Conservation (phyloP, 129 eudicot genomes). For the Helianthus annuus region DNA sequence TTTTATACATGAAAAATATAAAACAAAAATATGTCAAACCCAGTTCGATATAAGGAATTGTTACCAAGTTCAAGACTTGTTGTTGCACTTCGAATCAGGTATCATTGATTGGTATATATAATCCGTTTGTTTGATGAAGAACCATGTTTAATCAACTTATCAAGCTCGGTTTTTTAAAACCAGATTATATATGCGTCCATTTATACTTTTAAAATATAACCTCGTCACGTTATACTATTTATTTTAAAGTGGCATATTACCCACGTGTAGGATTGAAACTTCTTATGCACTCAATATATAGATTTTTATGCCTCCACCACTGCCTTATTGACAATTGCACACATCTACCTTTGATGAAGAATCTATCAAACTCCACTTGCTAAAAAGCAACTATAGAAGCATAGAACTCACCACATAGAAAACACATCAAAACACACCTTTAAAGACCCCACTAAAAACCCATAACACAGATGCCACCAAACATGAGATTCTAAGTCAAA, state of each 20-base stretch:
- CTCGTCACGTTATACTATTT: not conserved
- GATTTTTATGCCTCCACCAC: conserved; percentile 2
- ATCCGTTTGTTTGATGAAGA: not conserved
- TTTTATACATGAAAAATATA: no score
- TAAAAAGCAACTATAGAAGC: conserved; percentile 5
- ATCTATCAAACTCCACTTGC: conserved; percentile 18
- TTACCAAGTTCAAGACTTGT: no score
- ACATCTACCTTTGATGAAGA: conserved; percentile 12
- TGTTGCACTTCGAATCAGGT: not conserved
- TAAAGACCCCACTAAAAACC: conserved; percentile 18
- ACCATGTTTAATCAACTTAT: not conserved
- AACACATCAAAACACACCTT: conserved; percentile 27
- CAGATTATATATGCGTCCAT: not conserved
- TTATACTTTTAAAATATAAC: not conserved
- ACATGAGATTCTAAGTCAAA: conserved; percentile 20
- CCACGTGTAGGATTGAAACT: no score
- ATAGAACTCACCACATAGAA: conserved; percentile 13
- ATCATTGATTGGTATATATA: not conserved
- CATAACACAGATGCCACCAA: conserved; percentile 13
- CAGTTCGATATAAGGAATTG: no score
- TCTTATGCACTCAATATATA: not conserved
- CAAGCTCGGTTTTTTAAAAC: not conserved
- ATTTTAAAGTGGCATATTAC: not conserved
- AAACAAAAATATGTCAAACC: no score
- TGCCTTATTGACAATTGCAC: not conserved